Percentiles rank a stretch among this genome's conserved stretches.
Conservation (phyloP, 2,329 filamentous ascomycete species). For the Epichloe uncinata region DNA sequence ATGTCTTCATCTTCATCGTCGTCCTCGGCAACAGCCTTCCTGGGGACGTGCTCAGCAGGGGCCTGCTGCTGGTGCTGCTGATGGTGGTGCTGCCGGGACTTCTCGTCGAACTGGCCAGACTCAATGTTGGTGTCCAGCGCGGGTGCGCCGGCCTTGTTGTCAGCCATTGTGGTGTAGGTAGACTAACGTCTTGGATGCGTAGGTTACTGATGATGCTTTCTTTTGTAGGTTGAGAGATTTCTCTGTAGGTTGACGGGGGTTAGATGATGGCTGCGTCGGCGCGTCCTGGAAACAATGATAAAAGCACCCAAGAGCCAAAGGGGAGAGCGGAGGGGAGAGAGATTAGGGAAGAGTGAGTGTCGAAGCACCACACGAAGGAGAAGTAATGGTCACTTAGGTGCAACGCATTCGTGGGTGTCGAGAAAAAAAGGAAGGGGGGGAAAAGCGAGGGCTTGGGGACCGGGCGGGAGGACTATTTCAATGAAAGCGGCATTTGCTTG, state of each 20-base stretch:
- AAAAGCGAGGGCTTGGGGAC: slow-evolving; percentile 9
- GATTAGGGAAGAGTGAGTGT: slow-evolving; percentile 14
- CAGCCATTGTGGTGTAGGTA: slow-evolving; percentile 32
- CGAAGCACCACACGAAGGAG: slow-evolving; percentile 33
- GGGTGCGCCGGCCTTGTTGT: slow-evolving; percentile 38
- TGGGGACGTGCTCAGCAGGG: slow-evolving; percentile 20
- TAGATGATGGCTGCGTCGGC: not conserved
- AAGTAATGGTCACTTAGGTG: slow-evolving; percentile 30
- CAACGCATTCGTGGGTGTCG: slow-evolving; percentile 37
- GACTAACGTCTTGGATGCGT: not conserved
- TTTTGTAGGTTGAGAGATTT: slow-evolving; percentile 2
- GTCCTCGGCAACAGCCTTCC: slow-evolving; percentile 40
- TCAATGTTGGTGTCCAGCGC: slow-evolving; percentile 52
- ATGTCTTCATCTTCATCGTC: slow-evolving; percentile 70
- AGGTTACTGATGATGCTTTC: not conserved
- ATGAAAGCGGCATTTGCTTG: slow-evolving; percentile 13
- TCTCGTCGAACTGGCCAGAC: slow-evolving; percentile 52
- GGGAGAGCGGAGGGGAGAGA: slow-evolving; percentile 7
- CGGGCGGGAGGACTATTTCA: slow-evolving; percentile 28
- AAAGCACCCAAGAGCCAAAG: slow-evolving; percentile 5
- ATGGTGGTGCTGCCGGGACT: slow-evolving; percentile 24
- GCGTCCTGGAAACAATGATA: slow-evolving; percentile 1
- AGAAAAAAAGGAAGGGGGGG: slow-evolving; percentile 22
- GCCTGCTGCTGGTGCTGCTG: slow-evolving; percentile 9
- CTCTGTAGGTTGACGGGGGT: slow-evolving; percentile 2